Evolutionary conservation across 768 basidiomycete genomes (phyloP), one percentile per base, ranked within the genome.

Genomic region (Plicaturopsis crispa): DNA sequence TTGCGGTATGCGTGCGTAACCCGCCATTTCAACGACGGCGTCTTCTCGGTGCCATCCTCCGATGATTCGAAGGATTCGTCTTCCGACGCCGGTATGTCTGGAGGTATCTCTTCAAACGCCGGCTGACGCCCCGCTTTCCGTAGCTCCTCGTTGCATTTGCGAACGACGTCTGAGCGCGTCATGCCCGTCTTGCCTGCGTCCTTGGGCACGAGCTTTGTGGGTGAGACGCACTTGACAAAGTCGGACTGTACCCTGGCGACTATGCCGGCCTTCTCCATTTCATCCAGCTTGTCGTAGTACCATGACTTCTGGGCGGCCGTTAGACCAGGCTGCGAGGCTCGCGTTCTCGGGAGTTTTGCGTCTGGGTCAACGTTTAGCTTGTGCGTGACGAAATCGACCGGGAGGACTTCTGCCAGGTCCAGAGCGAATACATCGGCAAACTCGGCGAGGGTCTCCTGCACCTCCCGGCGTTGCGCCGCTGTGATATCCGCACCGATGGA

Each of bases 1-100:
- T 58, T 48, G 0, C 26, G 41, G 33, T 63, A 70, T 36, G 62
- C 60, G 26, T 66, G 65, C 43, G 60, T 63, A 0, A 67, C 46
- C 5, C 62, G n/a, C 63, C 61, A 69, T 28, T 62, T 61, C 10
- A n/a, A n/a, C n/a, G n/a, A n/a, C n/a, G n/a, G n/a, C 10, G 26
- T 28, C 26, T 28, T 28, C 26, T 8, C 14, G 8, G 8, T 14
- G 26, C 10, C 14, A 8, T 14, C 26, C 14, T 28, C 26, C 14
- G 8, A 14, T 8, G 8, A 8, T 28, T 28, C 26, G 26, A 28
- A 8, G 26, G 26, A 8, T 28, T 28, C 26, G 8, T 8, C 10
- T 14, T 8, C 14, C 14, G 26, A 8, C 14, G 8, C 26, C 8
- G 8, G 8, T 8, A 8, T 28, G 10, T 28, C 26, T 8, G 10